phyloP scores from a whole-genome alignment of 768 basidiomycete species.

The Tylopilus felleus region DNA sequence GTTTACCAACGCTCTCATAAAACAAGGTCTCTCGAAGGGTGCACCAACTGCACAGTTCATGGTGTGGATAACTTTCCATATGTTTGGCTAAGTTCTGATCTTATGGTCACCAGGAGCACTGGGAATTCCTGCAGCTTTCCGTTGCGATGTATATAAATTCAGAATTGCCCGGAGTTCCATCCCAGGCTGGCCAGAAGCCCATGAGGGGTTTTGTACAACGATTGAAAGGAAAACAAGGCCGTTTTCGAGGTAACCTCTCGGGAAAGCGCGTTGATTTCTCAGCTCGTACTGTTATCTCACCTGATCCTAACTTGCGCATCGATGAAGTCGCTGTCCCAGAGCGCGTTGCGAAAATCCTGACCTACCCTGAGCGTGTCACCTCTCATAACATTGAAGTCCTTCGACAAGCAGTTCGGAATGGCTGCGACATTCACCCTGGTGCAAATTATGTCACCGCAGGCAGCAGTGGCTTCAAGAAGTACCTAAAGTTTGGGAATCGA shows the following conservation, averaged over 20 bases:
- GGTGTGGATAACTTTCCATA: constrained; percentile 39
- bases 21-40: constrained; percentile 84
- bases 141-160: constrained; percentile 99
- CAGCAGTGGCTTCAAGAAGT: constrained; percentile 80
- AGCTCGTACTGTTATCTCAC: constrained; percentile 96
- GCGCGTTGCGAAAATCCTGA: constrained; percentile 90
- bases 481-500: constrained; percentile 82
- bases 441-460: constrained; percentile 90
- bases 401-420: constrained; percentile 78
- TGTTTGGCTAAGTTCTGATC: constrained; percentile 1
- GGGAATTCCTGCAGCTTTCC: constrained; percentile 93
- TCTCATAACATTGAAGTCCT: constrained; percentile 81
- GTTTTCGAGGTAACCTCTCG: constrained; percentile 96
- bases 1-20: constrained; percentile 89
- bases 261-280: constrained; percentile 99
- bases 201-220: constrained; percentile 98
- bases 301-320: constrained; percentile 97
- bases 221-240: constrained; percentile 97
- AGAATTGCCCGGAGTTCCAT: constrained; percentile 89
- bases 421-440: constrained; percentile 88
- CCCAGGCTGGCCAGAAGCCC: constrained; percentile 85
- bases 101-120: constrained; percentile 69
- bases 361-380: constrained; percentile 95
- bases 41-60: constrained; percentile 86
- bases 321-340: constrained; percentile 98